phyloP scores from a whole-genome alignment of 345 rosid species.

The Populus davidiana region DNA sequence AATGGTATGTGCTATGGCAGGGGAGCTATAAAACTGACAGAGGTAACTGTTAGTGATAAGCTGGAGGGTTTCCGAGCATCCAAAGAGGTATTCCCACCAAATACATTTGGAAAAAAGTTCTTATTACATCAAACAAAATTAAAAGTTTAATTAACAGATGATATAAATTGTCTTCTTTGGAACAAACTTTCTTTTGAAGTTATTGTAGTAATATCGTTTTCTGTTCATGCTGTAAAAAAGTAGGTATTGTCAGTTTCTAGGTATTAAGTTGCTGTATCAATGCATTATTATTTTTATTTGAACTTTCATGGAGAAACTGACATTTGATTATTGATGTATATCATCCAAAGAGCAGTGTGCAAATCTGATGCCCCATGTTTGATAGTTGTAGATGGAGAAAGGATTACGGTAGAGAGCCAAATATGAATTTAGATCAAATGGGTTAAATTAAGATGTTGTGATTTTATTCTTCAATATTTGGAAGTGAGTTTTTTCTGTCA shows the following conservation, averaged over 20 bases:
- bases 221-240: neutral
- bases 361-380: too few species aligned
- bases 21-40: conserved; percentile 28
- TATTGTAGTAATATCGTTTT: neutral
- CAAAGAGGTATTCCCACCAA: conserved; percentile 58
- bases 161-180: neutral
- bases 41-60: conserved; percentile 19
- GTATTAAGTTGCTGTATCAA: neutral
- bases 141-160: neutral
- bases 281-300: neutral
- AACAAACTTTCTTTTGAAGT: neutral
- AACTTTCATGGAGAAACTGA: neutral
- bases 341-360: too few species aligned
- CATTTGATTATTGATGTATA: too few species aligned
- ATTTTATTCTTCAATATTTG: too few species aligned
- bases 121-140: neutral
- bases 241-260: too few species aligned
- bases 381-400: too few species aligned
- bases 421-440: too few species aligned
- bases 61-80: conserved; percentile 82
- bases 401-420: too few species aligned
- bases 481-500: too few species aligned
- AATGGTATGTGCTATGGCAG: conserved; percentile 40
- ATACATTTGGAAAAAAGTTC: neutral
- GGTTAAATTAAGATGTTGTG: too few species aligned